phyloP scores from a whole-genome alignment of 129 eudicot species.

The Heracleum sosnowskyi region DNA sequence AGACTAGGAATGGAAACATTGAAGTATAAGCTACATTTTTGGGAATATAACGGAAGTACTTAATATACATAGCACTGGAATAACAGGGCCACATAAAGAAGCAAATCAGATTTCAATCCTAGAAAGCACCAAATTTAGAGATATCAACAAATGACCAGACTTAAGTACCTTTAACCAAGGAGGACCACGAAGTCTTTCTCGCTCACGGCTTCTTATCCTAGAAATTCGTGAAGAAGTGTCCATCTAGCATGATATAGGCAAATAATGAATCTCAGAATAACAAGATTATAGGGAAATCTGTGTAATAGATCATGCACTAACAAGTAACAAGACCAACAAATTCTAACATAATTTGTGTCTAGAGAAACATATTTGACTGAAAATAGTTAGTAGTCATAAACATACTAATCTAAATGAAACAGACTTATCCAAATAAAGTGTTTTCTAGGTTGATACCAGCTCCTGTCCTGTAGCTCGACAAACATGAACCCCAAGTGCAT shows the following conservation, averaged over 20 bases:
- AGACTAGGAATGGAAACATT: background rate
- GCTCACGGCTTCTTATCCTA: constrained; percentile 87
- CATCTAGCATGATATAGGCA: constrained; percentile 75
- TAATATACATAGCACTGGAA: background rate
- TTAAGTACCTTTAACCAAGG: constrained; percentile 94
- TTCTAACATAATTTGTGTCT: background rate
- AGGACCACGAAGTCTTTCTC: constrained; percentile 93
- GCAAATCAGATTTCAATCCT: background rate
- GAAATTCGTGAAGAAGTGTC: constrained; percentile 96
- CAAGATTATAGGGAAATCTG: constrained; percentile 3
- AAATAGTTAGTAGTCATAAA: background rate
- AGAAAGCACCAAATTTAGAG: background rate
- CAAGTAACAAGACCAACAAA: background rate
- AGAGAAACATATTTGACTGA: background rate
- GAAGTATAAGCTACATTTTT: background rate
- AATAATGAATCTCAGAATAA: constrained; percentile 18
- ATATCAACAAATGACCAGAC: background rate
- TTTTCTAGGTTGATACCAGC: constrained; percentile 45
- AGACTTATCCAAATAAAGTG: constrained; percentile 1
- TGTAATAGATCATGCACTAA: background rate
- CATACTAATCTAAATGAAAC: background rate
- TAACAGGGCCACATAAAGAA: background rate
- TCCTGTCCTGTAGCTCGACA: constrained; percentile 99
- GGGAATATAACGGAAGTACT: background rate
- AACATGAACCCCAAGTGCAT: constrained; percentile 90